Evolutionary conservation across 371 early-diverging fungal genomes (phyloP).

Genomic region (Syncephalastrum racemosum): DNA sequence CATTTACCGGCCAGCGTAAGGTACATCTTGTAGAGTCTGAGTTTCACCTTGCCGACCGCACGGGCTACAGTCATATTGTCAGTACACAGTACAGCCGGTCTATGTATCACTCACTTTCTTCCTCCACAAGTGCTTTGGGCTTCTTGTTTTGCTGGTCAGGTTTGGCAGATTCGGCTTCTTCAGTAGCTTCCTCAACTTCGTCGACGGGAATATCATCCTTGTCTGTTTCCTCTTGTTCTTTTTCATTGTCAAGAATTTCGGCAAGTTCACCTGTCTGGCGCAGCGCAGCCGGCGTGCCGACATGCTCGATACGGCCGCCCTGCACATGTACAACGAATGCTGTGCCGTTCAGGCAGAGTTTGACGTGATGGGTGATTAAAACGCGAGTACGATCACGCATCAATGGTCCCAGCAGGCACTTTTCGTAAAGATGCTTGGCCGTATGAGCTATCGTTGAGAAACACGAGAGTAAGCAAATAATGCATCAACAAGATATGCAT

Average conservation of each 20-base stretch:
- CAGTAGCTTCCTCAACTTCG: slow-evolving; percentile 11
- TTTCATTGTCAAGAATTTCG: slow-evolving; percentile 45
- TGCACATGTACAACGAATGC: slow-evolving; percentile 65
- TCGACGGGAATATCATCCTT: slow-evolving; percentile 17
- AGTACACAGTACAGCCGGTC: background rate
- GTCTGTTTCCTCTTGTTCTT: slow-evolving; percentile 20
- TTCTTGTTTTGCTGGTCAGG: background rate
- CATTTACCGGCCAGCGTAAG: slow-evolving; percentile 46
- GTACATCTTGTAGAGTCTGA: slow-evolving; percentile 50
- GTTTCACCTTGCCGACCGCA: slow-evolving; percentile 53
- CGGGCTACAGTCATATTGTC: slow-evolving; percentile 22
- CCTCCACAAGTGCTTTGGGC: slow-evolving; percentile 36
- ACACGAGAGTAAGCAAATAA: background rate
- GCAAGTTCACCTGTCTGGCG: slow-evolving; percentile 39
- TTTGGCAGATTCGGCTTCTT: background rate
- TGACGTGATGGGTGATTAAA: slow-evolving; percentile 88
- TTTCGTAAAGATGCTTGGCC: slow-evolving; percentile 74
- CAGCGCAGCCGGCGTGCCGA: slow-evolving; percentile 47
- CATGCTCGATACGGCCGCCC: slow-evolving; percentile 49
- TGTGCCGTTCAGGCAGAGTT: slow-evolving; percentile 69
- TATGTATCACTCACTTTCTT: slow-evolving; percentile 25
- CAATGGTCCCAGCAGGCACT: slow-evolving; percentile 70
- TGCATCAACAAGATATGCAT: background rate
- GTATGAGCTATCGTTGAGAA: slow-evolving; percentile 65
- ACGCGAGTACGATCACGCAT: slow-evolving; percentile 79